Conservation (phyloP, 2,329 filamentous ascomycete genomes). For the Diatrype stigma region DNA sequence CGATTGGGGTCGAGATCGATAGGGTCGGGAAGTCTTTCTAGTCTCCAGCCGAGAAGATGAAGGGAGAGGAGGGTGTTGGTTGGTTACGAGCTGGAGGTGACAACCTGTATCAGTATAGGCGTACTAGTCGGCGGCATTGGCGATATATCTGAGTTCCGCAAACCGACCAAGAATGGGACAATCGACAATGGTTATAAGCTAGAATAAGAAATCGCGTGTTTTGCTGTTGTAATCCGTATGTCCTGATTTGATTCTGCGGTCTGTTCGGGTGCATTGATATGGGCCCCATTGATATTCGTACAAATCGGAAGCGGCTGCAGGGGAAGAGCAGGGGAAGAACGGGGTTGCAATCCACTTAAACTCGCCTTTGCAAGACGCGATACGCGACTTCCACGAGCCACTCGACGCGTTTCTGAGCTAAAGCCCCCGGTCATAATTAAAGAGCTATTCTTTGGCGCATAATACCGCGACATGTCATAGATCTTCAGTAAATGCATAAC, state of each 20-base stretch:
- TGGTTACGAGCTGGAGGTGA: neutral
- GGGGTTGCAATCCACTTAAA: conserved; percentile 6
- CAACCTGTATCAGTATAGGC: neutral
- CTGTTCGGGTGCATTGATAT: too few species aligned
- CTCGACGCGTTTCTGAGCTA: neutral
- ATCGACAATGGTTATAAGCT: neutral
- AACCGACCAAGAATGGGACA: neutral
- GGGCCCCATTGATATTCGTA: too few species aligned
- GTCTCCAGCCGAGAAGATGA: neutral
- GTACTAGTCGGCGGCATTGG: conserved; percentile 7
- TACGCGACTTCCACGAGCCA: conserved; percentile 1
- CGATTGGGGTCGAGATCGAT: too few species aligned
- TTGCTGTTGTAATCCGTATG: conserved; percentile 1
- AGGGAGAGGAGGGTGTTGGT: neutral
- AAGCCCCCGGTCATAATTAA: conserved; percentile 6
- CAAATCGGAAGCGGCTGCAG: too few species aligned
- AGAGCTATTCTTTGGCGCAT: conserved; percentile 8
- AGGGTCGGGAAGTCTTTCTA: neutral
- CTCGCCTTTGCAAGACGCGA: conserved; percentile 1
- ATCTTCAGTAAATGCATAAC: conserved; percentile 1
- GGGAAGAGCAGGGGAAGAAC: too few species aligned
- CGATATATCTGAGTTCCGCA: neutral
- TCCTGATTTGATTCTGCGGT: too few species aligned
- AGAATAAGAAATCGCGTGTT: neutral
- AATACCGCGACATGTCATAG: neutral